These are phyloP conservation scores for Celoporthe dispersa DNA, from an alignment of 2,329 filamentous ascomycete species.

Conservation along the genomic window DNA sequence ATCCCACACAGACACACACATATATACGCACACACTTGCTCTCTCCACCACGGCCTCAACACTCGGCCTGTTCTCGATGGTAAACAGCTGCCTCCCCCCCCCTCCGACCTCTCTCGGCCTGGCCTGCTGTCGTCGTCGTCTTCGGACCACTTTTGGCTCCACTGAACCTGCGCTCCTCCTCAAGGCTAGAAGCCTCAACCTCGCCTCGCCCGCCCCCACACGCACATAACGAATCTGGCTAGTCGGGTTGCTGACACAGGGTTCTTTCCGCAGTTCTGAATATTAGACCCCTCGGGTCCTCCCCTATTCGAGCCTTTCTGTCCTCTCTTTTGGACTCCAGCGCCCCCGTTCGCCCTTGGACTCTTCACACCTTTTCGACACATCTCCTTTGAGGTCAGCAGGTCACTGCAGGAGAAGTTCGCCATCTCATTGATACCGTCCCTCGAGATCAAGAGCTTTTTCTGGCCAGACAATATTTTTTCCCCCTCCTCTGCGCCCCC, in stretches of 20 bases:
- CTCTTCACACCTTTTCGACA: constrained; percentile 35
- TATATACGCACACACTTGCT: not conserved
- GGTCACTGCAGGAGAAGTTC: constrained; percentile 74
- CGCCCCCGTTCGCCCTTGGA: constrained; percentile 20
- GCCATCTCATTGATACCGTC: constrained; percentile 25
- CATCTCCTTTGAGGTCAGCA: constrained; percentile 80
- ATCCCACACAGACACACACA: not conserved
- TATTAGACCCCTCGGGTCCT: constrained; percentile 23
- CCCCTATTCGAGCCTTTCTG: constrained; percentile 25
- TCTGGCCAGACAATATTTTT: constrained; percentile 42
- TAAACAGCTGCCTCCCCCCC: not conserved
- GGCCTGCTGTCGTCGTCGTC: constrained; percentile 24
- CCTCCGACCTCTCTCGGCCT: not conserved
- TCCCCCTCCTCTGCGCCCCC: constrained; percentile 13
- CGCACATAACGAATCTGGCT: constrained; percentile 15
- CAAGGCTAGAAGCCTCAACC: constrained; percentile 13
- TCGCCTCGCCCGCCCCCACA: constrained; percentile 26
- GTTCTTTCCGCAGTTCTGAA: constrained; percentile 20
- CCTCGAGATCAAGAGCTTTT: constrained; percentile 35
- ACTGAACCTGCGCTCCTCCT: constrained; percentile 19
- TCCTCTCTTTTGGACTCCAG: constrained; percentile 11
- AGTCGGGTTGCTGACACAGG: constrained; percentile 27
- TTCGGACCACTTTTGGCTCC: constrained; percentile 26
- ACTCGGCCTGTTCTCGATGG: not conserved
- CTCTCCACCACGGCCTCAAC: not conserved